These are phyloP conservation scores for Amaranthus tricolor DNA, from an alignment of 179 eudicot species.

Conservation along the genomic window DNA sequence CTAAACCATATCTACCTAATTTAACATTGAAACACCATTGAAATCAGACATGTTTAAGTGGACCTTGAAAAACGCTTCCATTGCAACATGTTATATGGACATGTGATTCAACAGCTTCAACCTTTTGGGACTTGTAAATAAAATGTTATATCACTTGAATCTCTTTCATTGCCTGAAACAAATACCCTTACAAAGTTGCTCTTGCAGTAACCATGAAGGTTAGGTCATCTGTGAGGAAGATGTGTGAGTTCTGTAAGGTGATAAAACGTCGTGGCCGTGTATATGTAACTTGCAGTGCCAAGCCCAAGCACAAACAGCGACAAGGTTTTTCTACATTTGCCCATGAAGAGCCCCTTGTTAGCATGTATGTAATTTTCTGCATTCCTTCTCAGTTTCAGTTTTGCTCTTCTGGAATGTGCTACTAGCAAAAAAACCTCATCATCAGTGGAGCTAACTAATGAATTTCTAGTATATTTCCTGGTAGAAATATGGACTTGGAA, in stretches of 20 bases:
- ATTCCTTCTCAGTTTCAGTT: background rate
- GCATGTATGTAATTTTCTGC: slow-evolving; percentile 36
- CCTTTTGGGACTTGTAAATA: background rate
- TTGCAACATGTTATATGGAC: background rate
- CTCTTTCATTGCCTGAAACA: background rate
- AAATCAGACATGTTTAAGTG: background rate
- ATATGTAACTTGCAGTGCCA: slow-evolving; percentile 59
- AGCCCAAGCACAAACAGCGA: slow-evolving; percentile 88
- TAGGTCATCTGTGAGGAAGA: slow-evolving; percentile 74
- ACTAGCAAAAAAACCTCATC: background rate
- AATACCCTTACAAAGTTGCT: background rate
- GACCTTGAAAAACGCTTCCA: background rate
- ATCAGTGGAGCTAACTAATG: background rate
- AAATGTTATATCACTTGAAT: background rate
- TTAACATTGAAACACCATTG: background rate
- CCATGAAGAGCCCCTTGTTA: slow-evolving; percentile 45
- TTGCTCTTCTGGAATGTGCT: background rate
- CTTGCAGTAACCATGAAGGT: slow-evolving; percentile 62
- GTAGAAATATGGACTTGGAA: background rate
- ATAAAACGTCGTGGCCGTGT: slow-evolving; percentile 79
- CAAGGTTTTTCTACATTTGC: slow-evolving; percentile 77
- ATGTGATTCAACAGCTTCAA: background rate
- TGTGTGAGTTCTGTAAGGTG: slow-evolving; percentile 81
- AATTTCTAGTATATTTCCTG: background rate
- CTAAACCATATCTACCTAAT: background rate